These are phyloP conservation scores for Leptographium flavum DNA, from an alignment of 2,329 filamentous ascomycete genomes.

Conservation along the genomic window DNA sequence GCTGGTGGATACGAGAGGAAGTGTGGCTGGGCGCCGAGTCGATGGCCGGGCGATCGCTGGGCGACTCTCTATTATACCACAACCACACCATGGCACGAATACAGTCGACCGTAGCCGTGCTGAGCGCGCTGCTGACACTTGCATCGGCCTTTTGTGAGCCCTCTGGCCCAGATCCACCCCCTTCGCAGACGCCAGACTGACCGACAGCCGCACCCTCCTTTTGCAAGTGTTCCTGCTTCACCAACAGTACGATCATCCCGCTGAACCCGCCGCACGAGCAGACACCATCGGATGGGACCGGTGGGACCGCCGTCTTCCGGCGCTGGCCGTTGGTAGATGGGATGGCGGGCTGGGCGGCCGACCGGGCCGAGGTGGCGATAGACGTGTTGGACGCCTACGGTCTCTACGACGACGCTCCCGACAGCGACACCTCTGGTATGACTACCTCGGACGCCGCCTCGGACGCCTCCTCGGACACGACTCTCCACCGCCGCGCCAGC, in stretches of 20 bases:
- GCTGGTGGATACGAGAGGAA: too few relatives aligned
- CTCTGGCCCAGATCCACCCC: too few relatives aligned
- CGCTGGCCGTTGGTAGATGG: slow-evolving; percentile 9
- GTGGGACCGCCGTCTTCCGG: slow-evolving; percentile 12
- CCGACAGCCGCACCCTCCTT: slow-evolving; percentile 43
- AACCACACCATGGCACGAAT: slow-evolving; percentile 23
- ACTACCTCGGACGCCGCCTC: too few relatives aligned
- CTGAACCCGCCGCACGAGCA: slow-evolving; percentile 31
- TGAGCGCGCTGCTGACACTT: slow-evolving; percentile 19
- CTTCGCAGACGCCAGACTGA: neutral
- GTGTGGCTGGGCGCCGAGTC: too few relatives aligned
- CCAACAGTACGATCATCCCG: slow-evolving; percentile 53
- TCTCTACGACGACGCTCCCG: too few relatives aligned
- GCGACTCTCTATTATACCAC: too few relatives aligned
- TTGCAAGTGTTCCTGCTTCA: slow-evolving; percentile 58
- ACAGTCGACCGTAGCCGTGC: slow-evolving; percentile 21
- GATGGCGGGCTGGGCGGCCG: too few relatives aligned
- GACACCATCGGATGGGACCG: slow-evolving; percentile 13
- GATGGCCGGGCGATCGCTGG: too few relatives aligned
- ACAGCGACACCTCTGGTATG: neutral
- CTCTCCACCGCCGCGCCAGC: slow-evolving; percentile 18
- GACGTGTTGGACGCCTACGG: too few relatives aligned
- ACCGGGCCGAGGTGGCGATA: too few relatives aligned
- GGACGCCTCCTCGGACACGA: too few relatives aligned
- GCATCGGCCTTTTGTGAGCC: slow-evolving; percentile 27